Conservation (phyloP, 441 rosid genomes). For the Breynia disticha region DNA sequence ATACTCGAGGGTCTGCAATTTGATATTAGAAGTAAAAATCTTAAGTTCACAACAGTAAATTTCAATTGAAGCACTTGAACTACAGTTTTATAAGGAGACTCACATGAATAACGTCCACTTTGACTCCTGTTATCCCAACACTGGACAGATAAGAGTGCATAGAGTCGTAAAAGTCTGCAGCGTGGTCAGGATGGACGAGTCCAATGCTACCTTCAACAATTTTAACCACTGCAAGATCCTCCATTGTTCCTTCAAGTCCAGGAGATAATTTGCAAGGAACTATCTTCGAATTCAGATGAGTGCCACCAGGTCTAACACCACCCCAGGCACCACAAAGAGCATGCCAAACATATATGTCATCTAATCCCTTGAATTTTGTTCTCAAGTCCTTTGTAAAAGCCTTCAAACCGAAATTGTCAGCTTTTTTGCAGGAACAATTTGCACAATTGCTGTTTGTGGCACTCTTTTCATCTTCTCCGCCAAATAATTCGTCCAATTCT, state of each 20-base stretch:
- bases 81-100: constrained; percentile 9
- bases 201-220: constrained; percentile 67
- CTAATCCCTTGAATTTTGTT: constrained; percentile 46
- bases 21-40: background rate
- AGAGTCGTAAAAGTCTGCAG: constrained; percentile 46
- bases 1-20: constrained; percentile 48
- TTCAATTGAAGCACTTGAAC: background rate
- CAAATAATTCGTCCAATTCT: constrained; percentile 40
- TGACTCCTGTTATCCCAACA: constrained; percentile 60
- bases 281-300: constrained; percentile 40
- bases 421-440: constrained; percentile 19
- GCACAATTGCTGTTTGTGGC: constrained; percentile 11
- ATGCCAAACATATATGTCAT: constrained; percentile 84
- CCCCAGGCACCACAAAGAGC: constrained; percentile 91
- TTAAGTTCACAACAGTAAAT: too few relatives aligned
- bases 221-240: constrained; percentile 65
- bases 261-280: constrained; percentile 35
- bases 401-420: constrained; percentile 32
- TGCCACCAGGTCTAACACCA: constrained; percentile 59
- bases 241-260: constrained; percentile 56
- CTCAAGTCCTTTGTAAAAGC: constrained; percentile 63
- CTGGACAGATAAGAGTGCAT: constrained; percentile 66
- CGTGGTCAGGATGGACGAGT: constrained; percentile 60
- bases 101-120: constrained; percentile 79
- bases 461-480: constrained; percentile 14